Percentiles rank a stretch among this genome's conserved stretches.
phyloP scores from a whole-genome alignment of 768 basidiomycete species.

The Clitopilus passeckerianus region DNA sequence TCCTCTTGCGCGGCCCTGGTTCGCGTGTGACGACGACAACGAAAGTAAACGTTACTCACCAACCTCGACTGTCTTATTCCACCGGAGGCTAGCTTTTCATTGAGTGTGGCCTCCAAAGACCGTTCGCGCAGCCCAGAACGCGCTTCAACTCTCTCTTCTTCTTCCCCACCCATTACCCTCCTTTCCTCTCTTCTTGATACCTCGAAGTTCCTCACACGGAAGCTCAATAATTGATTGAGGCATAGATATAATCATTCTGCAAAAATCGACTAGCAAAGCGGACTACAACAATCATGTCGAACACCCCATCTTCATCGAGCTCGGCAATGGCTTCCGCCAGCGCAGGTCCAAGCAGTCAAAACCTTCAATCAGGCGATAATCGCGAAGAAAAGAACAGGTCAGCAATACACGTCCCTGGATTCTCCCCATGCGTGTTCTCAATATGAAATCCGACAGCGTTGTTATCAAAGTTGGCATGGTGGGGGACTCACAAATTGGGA shows the following conservation, averaged over 20 bases:
- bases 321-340: slow-evolving; percentile 37
- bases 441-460: slow-evolving; percentile 45
- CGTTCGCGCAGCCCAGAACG: slow-evolving; percentile 24
- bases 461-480: slow-evolving; percentile 99
- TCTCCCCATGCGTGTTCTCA: background rate
- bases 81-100: slow-evolving; percentile 25
- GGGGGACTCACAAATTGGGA: slow-evolving; percentile 98
- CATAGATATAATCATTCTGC: slow-evolving; percentile 11
- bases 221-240: slow-evolving; percentile 11
- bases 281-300: slow-evolving; percentile 35
- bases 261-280: slow-evolving; percentile 9
- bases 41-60: slow-evolving; percentile 11
- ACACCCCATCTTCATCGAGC: slow-evolving; percentile 43
- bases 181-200: slow-evolving; percentile 14
- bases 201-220: slow-evolving; percentile 8
- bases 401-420: slow-evolving; percentile 6
- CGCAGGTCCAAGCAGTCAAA: slow-evolving; percentile 51
- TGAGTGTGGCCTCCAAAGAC: slow-evolving; percentile 24
- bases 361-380: slow-evolving; percentile 47
- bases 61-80: slow-evolving; percentile 17
- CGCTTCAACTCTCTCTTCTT: slow-evolving; percentile 30
- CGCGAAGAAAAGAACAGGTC: slow-evolving; percentile 76
- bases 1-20: slow-evolving; percentile 9
- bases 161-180: slow-evolving; percentile 21
- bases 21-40: slow-evolving; percentile 29